Percentiles rank a stretch among this genome's conserved stretches.
phyloP scores from a whole-genome alignment of 192 early-diverging fungal genomes.

The Dissophora ornata region DNA sequence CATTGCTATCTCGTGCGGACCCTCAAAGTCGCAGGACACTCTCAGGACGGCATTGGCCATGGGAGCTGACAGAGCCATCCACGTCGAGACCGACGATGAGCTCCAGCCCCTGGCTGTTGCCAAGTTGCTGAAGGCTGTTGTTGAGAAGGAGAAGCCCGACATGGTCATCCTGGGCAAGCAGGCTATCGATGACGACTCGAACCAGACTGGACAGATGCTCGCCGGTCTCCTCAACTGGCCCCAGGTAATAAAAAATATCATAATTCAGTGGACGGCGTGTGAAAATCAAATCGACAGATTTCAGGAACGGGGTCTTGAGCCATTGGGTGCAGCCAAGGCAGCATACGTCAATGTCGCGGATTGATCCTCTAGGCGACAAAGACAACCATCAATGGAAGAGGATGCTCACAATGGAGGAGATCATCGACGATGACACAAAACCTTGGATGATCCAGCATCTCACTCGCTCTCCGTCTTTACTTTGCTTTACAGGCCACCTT shows the following conservation, averaged over 20 bases:
- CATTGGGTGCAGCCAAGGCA: not conserved
- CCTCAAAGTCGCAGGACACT: constrained; percentile 89
- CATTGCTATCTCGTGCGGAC: constrained; percentile 89
- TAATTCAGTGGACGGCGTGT: not conserved
- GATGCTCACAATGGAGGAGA: too few relatives aligned
- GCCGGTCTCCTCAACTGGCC: constrained; percentile 95
- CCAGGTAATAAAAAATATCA: constrained; percentile 67
- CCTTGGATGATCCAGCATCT: too few relatives aligned
- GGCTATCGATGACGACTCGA: constrained; percentile 98
- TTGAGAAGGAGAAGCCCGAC: constrained; percentile 91
- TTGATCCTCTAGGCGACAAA: too few relatives aligned
- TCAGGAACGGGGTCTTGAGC: constrained; percentile 14
- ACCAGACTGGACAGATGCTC: constrained; percentile 99
- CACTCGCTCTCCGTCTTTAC: not conserved
- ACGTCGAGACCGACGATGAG: constrained; percentile 85
- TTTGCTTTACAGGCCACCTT: constrained; percentile 81
- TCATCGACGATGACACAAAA: too few relatives aligned
- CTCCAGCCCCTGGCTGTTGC: constrained; percentile 93
- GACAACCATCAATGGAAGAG: constrained; percentile 16
- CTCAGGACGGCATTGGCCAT: constrained; percentile 97
- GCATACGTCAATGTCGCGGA: too few relatives aligned
- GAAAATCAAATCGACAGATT: too few relatives aligned
- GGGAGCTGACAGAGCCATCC: constrained; percentile 96
- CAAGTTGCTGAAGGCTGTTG: constrained; percentile 90
- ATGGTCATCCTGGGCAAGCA: constrained; percentile 98